phyloP scores from a whole-genome alignment of 768 basidiomycete genomes.

The Lactarius vividus region DNA sequence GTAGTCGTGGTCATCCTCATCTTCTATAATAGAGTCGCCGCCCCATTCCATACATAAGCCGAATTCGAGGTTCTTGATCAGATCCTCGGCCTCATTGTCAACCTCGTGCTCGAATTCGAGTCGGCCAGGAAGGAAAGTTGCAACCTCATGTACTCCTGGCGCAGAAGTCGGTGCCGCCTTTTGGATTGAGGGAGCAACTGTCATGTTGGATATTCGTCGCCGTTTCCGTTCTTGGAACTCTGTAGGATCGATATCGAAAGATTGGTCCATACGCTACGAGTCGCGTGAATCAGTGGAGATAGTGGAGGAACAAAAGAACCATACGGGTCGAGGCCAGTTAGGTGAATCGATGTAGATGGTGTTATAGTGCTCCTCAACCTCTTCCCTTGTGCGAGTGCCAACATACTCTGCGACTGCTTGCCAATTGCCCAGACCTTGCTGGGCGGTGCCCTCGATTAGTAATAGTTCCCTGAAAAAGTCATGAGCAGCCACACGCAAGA shows the following conservation, averaged over 20 bases:
- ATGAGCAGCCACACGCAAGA: conserved; percentile 12
- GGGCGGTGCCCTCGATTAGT: conserved; percentile 81
- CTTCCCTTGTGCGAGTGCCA: conserved; percentile 90
- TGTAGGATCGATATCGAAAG: conserved; percentile 71
- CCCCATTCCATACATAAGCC: conserved; percentile 84
- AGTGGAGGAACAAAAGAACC: conserved; percentile 30
- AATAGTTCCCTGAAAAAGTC: conserved; percentile 69
- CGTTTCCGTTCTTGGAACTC: conserved; percentile 90
- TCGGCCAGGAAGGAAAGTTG: conserved; percentile 92
- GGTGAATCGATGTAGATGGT: conserved; percentile 75
- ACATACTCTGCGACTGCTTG: conserved; percentile 93
- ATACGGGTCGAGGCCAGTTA: conserved; percentile 78
- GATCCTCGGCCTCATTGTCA: conserved; percentile 94
- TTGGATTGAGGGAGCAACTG: conserved; percentile 50
- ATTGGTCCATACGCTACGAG: conserved; percentile 43
- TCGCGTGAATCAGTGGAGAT: conserved; percentile 21
- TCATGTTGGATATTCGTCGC: conserved; percentile 79
- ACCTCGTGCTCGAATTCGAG: conserved; percentile 97
- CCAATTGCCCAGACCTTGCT: conserved; percentile 95
- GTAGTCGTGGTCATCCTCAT: conserved; percentile 74
- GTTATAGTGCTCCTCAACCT: conserved; percentile 88
- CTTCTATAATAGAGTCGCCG: conserved; percentile 77
- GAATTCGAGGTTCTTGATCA: conserved; percentile 95
- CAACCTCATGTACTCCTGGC: conserved; percentile 89
- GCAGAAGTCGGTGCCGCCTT: conserved; percentile 83